These are phyloP conservation scores for Neurospora sp. DNA, from an alignment of 495 filamentous ascomycete genomes.

Conservation along the genomic window DNA sequence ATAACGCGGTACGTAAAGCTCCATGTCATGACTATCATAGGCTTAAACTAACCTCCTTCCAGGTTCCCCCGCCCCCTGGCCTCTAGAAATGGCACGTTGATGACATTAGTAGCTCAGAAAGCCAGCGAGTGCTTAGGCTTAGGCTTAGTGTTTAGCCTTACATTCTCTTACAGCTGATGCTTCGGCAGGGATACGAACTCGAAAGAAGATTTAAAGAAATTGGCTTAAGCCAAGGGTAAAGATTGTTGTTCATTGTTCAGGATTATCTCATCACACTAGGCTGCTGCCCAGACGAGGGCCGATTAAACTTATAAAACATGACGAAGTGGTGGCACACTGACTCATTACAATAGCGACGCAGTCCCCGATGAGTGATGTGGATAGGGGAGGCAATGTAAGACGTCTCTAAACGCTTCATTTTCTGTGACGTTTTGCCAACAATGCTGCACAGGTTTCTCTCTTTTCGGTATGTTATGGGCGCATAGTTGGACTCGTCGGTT, in stretches of 20 bases:
- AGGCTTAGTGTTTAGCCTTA: background rate
- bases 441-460: background rate
- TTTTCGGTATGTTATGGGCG: background rate
- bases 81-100: constrained; percentile 21
- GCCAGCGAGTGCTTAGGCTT: background rate
- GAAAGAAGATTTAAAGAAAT: background rate
- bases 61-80: constrained; percentile 49
- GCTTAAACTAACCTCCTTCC: constrained; percentile 10
- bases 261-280: background rate
- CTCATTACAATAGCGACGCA: background rate
- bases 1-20: constrained; percentile 51
- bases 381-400: background rate
- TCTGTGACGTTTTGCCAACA: background rate
- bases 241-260: background rate
- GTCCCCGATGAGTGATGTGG: background rate
- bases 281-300: background rate
- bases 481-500: background rate
- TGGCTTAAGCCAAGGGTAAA: background rate
- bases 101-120: background rate
- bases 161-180: background rate
- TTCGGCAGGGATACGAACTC: background rate
- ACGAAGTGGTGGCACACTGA: background rate
- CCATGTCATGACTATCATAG: background rate
- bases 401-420: background rate
- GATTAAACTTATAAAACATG: background rate